Evolutionary conservation across 139 green algal genomes (phyloP), one percentile per base, ranked within the genome.

Genomic region (Choricystis sp.): DNA sequence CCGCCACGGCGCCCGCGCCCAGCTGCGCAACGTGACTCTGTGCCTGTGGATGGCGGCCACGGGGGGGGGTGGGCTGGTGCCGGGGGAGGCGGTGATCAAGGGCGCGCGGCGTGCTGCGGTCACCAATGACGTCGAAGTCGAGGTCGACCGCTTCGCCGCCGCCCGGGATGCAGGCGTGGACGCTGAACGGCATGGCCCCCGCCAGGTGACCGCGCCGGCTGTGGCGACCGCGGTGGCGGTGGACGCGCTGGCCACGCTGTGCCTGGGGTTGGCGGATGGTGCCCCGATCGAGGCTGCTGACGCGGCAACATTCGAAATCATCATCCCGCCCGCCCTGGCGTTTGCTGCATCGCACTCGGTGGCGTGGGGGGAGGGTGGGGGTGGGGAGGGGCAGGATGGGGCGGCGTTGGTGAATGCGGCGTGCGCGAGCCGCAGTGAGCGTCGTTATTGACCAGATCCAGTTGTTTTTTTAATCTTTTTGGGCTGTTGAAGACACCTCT

Each of bases 81-180:
- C 40, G 40, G 40, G 9, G 40, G 9, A 16, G 9, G 40, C 9
- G 9, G 16, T 52, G 9, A 52, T 52, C 9, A 9, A 16, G 9
- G 9, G 9, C 40, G 40, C 40, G 9, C 40, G 40, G 9, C 40
- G 40, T 16, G 9, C 16, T 9, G 40, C 40, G 9, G 40, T 52
- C 69, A 89, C 80, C 4, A 76, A 84, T 59, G 83, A 92, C 61
- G 72, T 90, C 0, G 83, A 92, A 65, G 82, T 86, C 40, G 85
- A 92, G 70, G 76, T 90, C 57, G 85, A 90, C 22, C 77, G 85
- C 5, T 91, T 92, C 69, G 66, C 74, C 31, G 57, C 56, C 3
- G 64, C 58, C 0, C 62, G 76, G n/a, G 31, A 60, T 2, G 67
- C 63, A 26, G 30, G 21, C 3, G n/a, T 62, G 29, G 22, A 66